phyloP scores from a whole-genome alignment of 257 asterid species.

The Knoxia roxburghii region DNA sequence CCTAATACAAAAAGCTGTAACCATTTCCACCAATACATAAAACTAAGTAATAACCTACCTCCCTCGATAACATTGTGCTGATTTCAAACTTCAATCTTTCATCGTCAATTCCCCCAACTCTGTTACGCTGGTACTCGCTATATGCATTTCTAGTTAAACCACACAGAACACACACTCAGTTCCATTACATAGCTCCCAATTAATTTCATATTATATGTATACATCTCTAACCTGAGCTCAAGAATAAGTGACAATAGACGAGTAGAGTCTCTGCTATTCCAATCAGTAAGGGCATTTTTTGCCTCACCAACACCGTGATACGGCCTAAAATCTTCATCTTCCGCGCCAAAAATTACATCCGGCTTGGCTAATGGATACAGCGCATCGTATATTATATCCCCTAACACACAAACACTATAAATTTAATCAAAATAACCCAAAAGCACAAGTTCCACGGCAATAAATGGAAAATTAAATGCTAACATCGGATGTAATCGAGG shows the following conservation, averaged over 20 bases:
- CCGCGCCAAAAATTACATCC: constrained; percentile 77
- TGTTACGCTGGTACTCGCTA: constrained; percentile 59
- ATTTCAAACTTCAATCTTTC: constrained; percentile 82
- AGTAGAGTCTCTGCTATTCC: constrained; percentile 76
- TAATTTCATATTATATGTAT: neutral
- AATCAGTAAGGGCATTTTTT: constrained; percentile 49
- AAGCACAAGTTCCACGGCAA: neutral
- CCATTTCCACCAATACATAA: neutral
- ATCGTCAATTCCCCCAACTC: constrained; percentile 74
- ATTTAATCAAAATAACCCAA: neutral
- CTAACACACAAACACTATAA: constrained; percentile 28
- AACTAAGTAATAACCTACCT: constrained; percentile 46
- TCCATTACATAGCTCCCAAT: neutral
- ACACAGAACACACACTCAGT: neutral
- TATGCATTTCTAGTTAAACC: constrained; percentile 53
- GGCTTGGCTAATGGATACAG: constrained; percentile 77
- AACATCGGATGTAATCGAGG: constrained; percentile 75
- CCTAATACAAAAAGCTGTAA: neutral
- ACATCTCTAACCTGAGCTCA: constrained; percentile 58
- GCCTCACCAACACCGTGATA: constrained; percentile 24
- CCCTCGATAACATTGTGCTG: constrained; percentile 80
- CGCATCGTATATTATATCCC: constrained; percentile 85
- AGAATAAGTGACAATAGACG: constrained; percentile 60
- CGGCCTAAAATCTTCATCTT: constrained; percentile 70
- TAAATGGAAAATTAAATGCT: constrained; percentile 17